A percentile compares a stretch with the other conserved stretches of the same genome.
Conservation (phyloP, 495 filamentous ascomycete genomes). For the Cairneyella variabilis region DNA sequence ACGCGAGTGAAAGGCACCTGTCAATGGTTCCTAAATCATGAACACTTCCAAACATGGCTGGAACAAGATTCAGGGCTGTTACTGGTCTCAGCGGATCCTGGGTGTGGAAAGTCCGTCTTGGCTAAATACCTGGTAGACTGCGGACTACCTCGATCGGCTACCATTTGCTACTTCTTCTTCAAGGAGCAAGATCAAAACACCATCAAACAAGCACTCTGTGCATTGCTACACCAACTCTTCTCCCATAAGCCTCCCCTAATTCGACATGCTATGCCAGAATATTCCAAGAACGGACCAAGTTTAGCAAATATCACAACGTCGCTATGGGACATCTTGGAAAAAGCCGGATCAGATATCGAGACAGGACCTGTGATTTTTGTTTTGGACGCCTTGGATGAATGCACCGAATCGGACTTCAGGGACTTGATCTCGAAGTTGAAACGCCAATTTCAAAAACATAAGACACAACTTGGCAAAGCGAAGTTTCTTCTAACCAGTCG, state of each 20-base stretch:
- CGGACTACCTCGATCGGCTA: no score
- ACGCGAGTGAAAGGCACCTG: constrained; percentile 31
- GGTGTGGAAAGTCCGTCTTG: no score
- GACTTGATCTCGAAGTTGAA: constrained; percentile 28
- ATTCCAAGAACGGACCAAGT: no score
- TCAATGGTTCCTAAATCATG: constrained; percentile 35
- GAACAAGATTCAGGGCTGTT: no score
- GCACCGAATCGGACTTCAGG: constrained; percentile 12
- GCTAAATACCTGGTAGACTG: no score
- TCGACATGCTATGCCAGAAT: constrained; percentile 29
- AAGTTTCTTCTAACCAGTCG: constrained; percentile 25
- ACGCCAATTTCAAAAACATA: constrained; percentile 24
- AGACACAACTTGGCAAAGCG: constrained; percentile 29
- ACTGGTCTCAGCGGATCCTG: no score
- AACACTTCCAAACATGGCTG: constrained; percentile 36
- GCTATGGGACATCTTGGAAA: constrained; percentile 18
- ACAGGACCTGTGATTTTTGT: constrained; percentile 31
- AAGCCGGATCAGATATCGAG: constrained; percentile 23
- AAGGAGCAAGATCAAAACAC: no score
- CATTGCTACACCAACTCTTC: background rate
- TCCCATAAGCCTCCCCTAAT: constrained; percentile 14
- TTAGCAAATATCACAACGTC: no score
- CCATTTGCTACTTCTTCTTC: no score
- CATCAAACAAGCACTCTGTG: background rate
- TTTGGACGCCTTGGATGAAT: constrained; percentile 49